Evolutionary conservation across 495 filamentous ascomycete genomes (phyloP).

Genomic region (Aspergillus baeticus): DNA sequence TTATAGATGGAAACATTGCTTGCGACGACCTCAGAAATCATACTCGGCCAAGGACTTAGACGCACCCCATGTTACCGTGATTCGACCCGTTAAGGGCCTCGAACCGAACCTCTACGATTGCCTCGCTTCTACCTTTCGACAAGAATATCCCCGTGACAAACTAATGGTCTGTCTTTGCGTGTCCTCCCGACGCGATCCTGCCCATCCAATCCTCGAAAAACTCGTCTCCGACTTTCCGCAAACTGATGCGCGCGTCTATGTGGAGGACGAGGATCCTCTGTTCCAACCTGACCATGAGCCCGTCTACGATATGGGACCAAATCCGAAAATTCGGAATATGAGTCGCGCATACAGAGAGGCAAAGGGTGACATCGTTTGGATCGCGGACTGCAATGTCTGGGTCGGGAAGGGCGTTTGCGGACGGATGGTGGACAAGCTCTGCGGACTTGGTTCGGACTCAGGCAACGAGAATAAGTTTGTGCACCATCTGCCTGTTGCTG

Average conservation of each 20-base stretch:
- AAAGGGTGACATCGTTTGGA: constrained; percentile 88
- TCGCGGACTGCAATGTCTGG: constrained; percentile 97
- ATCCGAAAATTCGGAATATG: constrained; percentile 98
- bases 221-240: constrained; percentile 68
- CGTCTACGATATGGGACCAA: constrained; percentile 73
- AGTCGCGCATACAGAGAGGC: constrained; percentile 94
- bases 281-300: constrained; percentile 52
- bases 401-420: constrained; percentile 73
- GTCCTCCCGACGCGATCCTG: constrained; percentile 72
- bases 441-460: constrained; percentile 54
- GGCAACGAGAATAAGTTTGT: constrained; percentile 83
- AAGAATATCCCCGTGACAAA: constrained; percentile 74
- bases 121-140: constrained; percentile 83
- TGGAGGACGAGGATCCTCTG: constrained; percentile 87
- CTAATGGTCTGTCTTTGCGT: constrained; percentile 85
- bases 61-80: constrained; percentile 83
- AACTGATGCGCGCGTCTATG: constrained; percentile 70
- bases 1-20: constrained; percentile 46
- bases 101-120: constrained; percentile 91
- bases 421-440: constrained; percentile 84
- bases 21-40: constrained; percentile 35
- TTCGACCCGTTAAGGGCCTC: constrained; percentile 90
- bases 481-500: constrained; percentile 85
- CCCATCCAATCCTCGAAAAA: constrained; percentile 68
- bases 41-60: constrained; percentile 26